Conservation (phyloP, 1,284 basidiomycete genomes). For the Ceratobasidium papillatum region DNA sequence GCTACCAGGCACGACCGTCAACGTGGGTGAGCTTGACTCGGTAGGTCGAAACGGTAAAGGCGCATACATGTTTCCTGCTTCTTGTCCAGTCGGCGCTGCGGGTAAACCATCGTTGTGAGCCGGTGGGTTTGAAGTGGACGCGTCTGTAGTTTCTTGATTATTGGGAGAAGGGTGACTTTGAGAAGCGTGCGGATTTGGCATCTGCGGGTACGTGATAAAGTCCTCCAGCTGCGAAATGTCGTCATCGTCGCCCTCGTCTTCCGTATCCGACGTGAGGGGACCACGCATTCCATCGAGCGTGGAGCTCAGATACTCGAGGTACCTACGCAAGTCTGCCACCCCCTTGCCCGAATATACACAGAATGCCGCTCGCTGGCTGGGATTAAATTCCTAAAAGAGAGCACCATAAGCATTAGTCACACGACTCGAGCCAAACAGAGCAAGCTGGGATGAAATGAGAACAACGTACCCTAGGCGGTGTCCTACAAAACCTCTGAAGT, state of each 20-base stretch:
- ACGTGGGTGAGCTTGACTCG: slow-evolving; percentile 50
- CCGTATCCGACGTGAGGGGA: slow-evolving; percentile 37
- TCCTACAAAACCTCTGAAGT: slow-evolving; percentile 89
- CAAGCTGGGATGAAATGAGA: slow-evolving; percentile 41
- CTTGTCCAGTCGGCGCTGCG: background rate
- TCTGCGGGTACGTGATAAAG: slow-evolving; percentile 37
- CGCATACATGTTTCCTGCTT: slow-evolving; percentile 14
- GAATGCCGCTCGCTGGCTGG: slow-evolving; percentile 90
- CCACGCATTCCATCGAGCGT: slow-evolving; percentile 32
- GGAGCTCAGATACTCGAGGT: slow-evolving; percentile 55
- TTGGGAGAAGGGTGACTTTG: slow-evolving; percentile 5
- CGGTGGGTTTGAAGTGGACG: background rate
- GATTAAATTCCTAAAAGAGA: slow-evolving; percentile 81
- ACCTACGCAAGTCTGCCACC: slow-evolving; percentile 82
- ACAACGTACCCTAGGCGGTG: slow-evolving; percentile 78
- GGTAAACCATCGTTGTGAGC: slow-evolving; percentile 1
- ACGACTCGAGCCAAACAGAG: background rate
- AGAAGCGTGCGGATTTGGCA: background rate
- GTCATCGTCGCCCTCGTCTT: slow-evolving; percentile 40
- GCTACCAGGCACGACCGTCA: slow-evolving; percentile 62
- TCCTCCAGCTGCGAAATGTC: slow-evolving; percentile 38
- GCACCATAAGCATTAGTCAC: slow-evolving; percentile 2
- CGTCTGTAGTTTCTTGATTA: background rate
- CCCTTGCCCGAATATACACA: slow-evolving; percentile 97
- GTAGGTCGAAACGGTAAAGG: slow-evolving; percentile 10